phyloP scores from a whole-genome alignment of 768 basidiomycete species.

The Rhizopogon roseolus region DNA sequence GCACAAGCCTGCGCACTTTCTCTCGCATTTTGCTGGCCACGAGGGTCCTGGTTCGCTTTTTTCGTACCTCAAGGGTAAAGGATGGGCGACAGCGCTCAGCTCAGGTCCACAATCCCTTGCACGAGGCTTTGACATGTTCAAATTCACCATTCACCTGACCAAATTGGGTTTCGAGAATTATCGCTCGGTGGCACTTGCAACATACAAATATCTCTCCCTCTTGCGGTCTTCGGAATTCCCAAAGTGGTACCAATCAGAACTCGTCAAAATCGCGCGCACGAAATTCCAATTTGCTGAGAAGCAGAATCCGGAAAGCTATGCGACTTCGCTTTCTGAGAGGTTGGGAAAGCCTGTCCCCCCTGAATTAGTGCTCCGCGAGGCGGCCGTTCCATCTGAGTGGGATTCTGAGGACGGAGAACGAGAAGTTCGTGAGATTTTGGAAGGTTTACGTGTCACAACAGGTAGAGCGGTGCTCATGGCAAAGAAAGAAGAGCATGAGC shows the following conservation, averaged over 20 bases:
- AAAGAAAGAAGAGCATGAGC: constrained; percentile 56
- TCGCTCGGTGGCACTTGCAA: constrained; percentile 58
- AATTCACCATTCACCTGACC: constrained; percentile 76
- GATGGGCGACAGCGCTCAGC: constrained; percentile 77
- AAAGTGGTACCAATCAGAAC: constrained; percentile 71
- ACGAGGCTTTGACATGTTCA: constrained; percentile 87
- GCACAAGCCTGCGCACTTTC: constrained; percentile 70
- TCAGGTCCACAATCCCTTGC: constrained; percentile 67
- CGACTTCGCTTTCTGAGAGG: constrained; percentile 65
- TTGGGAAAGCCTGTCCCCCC: constrained; percentile 81
- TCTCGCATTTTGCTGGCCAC: constrained; percentile 84
- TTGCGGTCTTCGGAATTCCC: constrained; percentile 58
- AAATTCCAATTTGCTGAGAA: constrained; percentile 89
- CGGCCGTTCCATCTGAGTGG: constrained; percentile 73
- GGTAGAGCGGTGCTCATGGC: constrained; percentile 77
- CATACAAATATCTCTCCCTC: constrained; percentile 77
- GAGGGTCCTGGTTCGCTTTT: constrained; percentile 91
- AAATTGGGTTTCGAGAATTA: constrained; percentile 84
- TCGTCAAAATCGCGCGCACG: constrained; percentile 62
- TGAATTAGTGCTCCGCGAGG: constrained; percentile 68
- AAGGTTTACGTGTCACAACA: constrained; percentile 50
- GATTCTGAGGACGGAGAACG: constrained; percentile 42
- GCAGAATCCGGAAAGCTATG: constrained; percentile 73
- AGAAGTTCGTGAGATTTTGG: constrained; percentile 59
- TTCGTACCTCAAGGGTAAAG: constrained; percentile 84